Conservation (phyloP, 192 early-diverging fungal genomes). For the Coemansia nantahalensis region DNA sequence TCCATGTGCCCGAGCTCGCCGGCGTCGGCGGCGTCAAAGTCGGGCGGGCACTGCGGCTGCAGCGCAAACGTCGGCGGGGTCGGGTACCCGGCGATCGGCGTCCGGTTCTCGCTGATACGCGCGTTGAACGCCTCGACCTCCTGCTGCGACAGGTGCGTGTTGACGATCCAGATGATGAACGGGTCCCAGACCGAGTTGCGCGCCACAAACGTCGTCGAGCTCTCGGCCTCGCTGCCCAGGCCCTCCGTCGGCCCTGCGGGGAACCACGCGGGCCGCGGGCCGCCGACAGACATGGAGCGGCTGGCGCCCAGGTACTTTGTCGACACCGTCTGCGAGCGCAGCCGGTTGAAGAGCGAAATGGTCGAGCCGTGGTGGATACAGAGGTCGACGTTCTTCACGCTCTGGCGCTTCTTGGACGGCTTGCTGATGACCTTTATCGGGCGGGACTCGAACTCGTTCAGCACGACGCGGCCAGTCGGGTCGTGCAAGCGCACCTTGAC, state of each 20-base stretch:
- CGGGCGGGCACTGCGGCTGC: conserved; percentile 56
- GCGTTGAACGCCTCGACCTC: conserved; percentile 58
- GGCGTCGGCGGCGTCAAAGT: conserved; percentile 19
- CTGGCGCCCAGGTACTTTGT: conserved; percentile 77
- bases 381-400: conserved; percentile 77
- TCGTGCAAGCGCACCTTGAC: conserved; percentile 70
- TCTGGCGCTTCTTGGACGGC: conserved; percentile 87
- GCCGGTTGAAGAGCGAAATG: conserved; percentile 85
- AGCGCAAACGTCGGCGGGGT: conserved; percentile 75
- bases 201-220: conserved; percentile 68
- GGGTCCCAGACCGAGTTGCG: conserved; percentile 82
- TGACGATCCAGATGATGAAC: conserved; percentile 81
- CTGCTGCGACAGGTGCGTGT: conserved; percentile 57
- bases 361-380: conserved; percentile 85
- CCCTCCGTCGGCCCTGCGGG: conserved; percentile 19
- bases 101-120: conserved; percentile 36
- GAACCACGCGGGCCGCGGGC: conserved; percentile 53
- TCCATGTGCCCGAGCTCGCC: conserved; percentile 4
- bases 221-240: not conserved
- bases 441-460: conserved; percentile 70
- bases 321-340: conserved; percentile 85
- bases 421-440: conserved; percentile 91
- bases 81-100: conserved; percentile 60
- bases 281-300: conserved; percentile 49
- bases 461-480: conserved; percentile 55